Conservation (phyloP, 345 rosid species). For the Boechera stricta region DNA sequence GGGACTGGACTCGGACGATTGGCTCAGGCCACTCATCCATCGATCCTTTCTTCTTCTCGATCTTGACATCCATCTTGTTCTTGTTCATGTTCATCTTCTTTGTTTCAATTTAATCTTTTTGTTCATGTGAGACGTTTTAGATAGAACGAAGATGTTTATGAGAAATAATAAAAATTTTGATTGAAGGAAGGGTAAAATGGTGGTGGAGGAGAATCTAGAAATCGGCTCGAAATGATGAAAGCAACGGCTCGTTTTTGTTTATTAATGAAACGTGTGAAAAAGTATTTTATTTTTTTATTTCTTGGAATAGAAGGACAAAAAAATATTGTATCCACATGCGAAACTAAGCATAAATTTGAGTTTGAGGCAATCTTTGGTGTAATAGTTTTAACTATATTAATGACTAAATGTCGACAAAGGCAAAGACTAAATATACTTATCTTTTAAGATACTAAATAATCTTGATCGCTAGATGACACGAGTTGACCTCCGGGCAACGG, state of each 20-base stretch:
- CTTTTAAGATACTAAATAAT: background rate
- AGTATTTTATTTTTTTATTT: background rate
- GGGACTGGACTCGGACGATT: conserved; percentile 83
- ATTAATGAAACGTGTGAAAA: conserved; percentile 44
- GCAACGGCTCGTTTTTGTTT: conserved; percentile 22
- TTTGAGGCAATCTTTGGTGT: conserved; percentile 31
- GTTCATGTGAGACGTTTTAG: conserved; percentile 18
- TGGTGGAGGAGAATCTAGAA: conserved; percentile 42
- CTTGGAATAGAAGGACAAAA: background rate
- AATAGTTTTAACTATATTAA: conserved; percentile 26
- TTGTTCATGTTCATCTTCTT: conserved; percentile 36
- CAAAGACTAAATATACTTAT: background rate
- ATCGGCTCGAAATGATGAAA: conserved; percentile 40
- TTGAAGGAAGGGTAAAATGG: conserved; percentile 31
- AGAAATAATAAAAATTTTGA: conserved; percentile 18
- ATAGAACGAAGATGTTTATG: conserved; percentile 14
- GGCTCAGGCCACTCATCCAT: conserved; percentile 94
- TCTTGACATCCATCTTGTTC: conserved; percentile 39
- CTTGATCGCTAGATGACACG: background rate
- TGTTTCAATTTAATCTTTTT: conserved; percentile 4
- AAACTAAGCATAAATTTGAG: conserved; percentile 33
- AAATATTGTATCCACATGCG: conserved; percentile 29
- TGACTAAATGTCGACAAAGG: conserved; percentile 32
- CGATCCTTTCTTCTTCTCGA: conserved; percentile 26
- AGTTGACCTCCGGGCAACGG: background rate